A percentile compares a stretch with the other conserved stretches of the same genome.
Conservation (phyloP, 768 basidiomycete species). For the Calocybe cyanea region DNA sequence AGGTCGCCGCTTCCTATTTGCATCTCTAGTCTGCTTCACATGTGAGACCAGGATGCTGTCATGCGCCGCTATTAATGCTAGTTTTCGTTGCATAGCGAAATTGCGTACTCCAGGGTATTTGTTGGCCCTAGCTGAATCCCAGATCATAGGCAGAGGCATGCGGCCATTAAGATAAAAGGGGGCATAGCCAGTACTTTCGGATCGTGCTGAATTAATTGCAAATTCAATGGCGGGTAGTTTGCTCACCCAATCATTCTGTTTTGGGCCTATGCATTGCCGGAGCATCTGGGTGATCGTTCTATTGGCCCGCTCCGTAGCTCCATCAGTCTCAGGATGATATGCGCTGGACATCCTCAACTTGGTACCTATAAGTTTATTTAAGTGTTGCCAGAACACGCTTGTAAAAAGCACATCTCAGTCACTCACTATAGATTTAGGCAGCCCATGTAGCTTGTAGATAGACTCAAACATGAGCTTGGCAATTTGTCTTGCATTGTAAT, state of each 20-base stretch:
- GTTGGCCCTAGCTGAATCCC: slow-evolving; percentile 13
- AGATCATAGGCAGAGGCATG: slow-evolving; percentile 27
- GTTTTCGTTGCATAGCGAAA: slow-evolving; percentile 20
- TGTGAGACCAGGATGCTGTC: slow-evolving; percentile 21
- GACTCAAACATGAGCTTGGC: slow-evolving; percentile 18
- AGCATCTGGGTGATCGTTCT: slow-evolving; percentile 25
- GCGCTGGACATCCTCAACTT: slow-evolving; percentile 18
- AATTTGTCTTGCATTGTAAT: slow-evolving; percentile 11
- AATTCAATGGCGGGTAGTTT: slow-evolving; percentile 5
- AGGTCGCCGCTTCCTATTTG: slow-evolving; percentile 18
- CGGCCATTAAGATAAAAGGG: slow-evolving; percentile 15
- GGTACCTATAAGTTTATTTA: slow-evolving; percentile 1
- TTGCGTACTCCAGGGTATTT: slow-evolving; percentile 24
- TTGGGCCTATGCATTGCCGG: slow-evolving; percentile 12
- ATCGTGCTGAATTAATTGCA: slow-evolving; percentile 6
- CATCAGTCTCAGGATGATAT: slow-evolving; percentile 36
- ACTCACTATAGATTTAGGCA: slow-evolving; percentile 22
- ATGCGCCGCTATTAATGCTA: slow-evolving; percentile 22
- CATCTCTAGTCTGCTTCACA: slow-evolving; percentile 21
- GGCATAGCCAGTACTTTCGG: not conserved
- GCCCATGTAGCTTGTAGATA: slow-evolving; percentile 27
- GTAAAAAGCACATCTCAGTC: slow-evolving; percentile 13
- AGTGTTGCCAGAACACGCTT: not conserved
- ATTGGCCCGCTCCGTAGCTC: slow-evolving; percentile 29
- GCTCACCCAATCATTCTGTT: not conserved